These are phyloP conservation scores for Cryptosporidium bovis DNA, from an alignment of 169 alveolate genomes.

Conservation along the genomic window DNA sequence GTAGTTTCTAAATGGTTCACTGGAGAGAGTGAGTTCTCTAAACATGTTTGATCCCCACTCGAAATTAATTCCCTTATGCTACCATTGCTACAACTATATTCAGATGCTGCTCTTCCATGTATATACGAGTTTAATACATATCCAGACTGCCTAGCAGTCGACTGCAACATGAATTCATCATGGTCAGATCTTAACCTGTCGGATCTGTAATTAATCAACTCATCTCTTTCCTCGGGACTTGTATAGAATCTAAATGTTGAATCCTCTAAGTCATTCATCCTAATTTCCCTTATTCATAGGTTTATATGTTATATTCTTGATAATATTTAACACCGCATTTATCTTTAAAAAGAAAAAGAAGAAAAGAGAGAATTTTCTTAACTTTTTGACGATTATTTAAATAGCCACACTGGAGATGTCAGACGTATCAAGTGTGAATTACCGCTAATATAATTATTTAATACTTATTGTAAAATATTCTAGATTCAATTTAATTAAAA, in stretches of 20 bases:
- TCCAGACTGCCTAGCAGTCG: conserved; percentile 53
- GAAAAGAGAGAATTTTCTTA: too few species aligned
- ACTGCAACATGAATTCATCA: conserved; percentile 55
- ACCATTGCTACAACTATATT: conserved; percentile 70
- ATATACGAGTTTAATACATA: conserved; percentile 52
- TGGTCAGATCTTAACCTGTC: conserved; percentile 12
- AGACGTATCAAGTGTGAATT: conserved; percentile 63
- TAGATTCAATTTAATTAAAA: neutral
- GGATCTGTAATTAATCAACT: conserved; percentile 42
- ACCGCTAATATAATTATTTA: conserved; percentile 45
- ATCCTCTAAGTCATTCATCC: conserved; percentile 67
- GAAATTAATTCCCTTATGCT: conserved; percentile 43
- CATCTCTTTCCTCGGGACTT: conserved; percentile 49
- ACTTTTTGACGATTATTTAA: neutral
- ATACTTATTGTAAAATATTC: neutral
- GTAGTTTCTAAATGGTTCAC: conserved; percentile 43
- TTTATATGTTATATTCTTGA: too few species aligned
- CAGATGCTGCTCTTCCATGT: conserved; percentile 75
- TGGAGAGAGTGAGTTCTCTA: conserved; percentile 44
- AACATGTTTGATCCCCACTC: conserved; percentile 27
- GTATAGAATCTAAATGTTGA: conserved; percentile 67
- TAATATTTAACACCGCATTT: too few species aligned
- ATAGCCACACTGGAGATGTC: conserved; percentile 60
- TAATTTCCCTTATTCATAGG: neutral
- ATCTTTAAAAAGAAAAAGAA: too few species aligned